Evolutionary conservation across 257 asterid genomes (phyloP), one percentile per base, ranked within the genome.

Genomic region (Catharanthus roseus): DNA sequence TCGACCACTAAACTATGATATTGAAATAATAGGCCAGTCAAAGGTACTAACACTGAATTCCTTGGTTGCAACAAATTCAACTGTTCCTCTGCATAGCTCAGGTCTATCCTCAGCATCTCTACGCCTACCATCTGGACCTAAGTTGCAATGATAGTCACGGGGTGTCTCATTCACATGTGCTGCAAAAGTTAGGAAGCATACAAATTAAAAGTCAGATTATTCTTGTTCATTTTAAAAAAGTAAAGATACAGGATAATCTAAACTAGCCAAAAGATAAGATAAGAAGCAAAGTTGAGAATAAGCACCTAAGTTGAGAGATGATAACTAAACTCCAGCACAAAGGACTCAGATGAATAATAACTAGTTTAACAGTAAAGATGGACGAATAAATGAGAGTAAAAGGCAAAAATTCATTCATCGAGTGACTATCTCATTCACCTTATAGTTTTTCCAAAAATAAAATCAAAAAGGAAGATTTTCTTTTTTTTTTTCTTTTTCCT

Each of bases 61-160:
- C 77, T 85, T 87, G 51, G 99, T 55, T 74, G 99, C 99, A 77
- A 90, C 86, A 83, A 95, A 91, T 85, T 95, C 99, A 84, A 95
- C 99, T 58, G 97, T 95, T 84, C 99, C 99, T 83, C 93, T 81
- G 82, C 96, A 88, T 53, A 95, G 87, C 82, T 95, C 99, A 55
- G 99, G 99, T 80, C 98, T 86, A 80, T 95, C 98, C 77, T 91
- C 97, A 72, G 90, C 97, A 80, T 95, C 99, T 83, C 97, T 90
- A 72, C 99, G 97, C 78, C 98, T 90, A 70, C 99, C 99, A 79
- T 95, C 99, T 38, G 99, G 99, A 70, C 99, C 99, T 78, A 95
- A 87, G 84, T 91, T 95, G 90, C 97, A 95, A 76, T 88, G 99
- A 83, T 95, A 95, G 77, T 91, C 99, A 53, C 95, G 97, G 15